Percentiles rank a stretch among this genome's conserved stretches.
phyloP scores from a whole-genome alignment of 2,329 filamentous ascomycete genomes.

The Botryosphaeria dothidea region DNA sequence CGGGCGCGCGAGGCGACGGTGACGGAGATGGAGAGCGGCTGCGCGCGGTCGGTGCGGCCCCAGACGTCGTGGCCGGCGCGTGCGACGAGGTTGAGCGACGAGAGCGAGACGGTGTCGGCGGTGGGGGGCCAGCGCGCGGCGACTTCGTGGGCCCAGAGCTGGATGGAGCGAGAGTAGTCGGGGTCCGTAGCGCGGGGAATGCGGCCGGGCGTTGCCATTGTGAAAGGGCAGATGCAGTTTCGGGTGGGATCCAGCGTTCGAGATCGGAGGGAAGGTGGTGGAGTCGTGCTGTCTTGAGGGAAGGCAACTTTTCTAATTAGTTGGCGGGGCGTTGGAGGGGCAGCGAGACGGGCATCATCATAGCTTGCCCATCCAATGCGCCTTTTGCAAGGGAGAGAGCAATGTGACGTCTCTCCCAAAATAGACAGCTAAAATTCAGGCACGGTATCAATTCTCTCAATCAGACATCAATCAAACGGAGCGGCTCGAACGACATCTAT shows the following conservation, averaged over 20 bases:
- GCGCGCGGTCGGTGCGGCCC: constrained; percentile 59
- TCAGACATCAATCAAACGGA: not conserved
- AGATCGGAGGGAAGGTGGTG: not conserved
- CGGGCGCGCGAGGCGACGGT: constrained; percentile 56
- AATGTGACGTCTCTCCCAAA: not conserved
- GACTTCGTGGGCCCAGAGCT: constrained; percentile 22
- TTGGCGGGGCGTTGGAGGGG: no score
- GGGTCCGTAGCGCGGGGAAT: not conserved
- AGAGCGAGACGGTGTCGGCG: constrained; percentile 56
- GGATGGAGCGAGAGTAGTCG: not conserved
- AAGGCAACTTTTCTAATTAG: no score
- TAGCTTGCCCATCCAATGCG: no score
- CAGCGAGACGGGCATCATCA: no score
- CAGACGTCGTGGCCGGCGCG: constrained; percentile 67
- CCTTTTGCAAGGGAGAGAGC: not conserved
- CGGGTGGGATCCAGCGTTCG: not conserved
- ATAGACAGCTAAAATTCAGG: not conserved
- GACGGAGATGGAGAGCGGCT: constrained; percentile 64
- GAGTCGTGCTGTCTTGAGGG: no score
- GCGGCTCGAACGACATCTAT: not conserved
- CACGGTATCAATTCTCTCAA: not conserved
- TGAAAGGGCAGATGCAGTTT: not conserved
- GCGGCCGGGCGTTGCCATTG: not conserved
- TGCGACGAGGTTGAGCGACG: constrained; percentile 61
- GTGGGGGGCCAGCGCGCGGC: constrained; percentile 26